phyloP scores from a whole-genome alignment of 345 rosid genomes.

The Salix brachista region DNA sequence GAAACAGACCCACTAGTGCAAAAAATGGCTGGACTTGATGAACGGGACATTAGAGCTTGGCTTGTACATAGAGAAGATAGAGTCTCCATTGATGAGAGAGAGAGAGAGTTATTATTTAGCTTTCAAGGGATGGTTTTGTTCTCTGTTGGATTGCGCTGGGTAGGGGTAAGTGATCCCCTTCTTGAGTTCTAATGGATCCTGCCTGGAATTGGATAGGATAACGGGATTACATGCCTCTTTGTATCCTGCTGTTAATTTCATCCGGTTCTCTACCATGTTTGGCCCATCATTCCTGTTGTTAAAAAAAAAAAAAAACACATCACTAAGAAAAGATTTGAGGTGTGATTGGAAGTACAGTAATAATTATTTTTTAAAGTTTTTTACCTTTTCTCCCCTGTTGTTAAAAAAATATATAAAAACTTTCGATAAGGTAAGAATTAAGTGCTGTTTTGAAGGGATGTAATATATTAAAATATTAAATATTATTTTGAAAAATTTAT shows the following conservation, averaged over 20 bases:
- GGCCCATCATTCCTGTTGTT: neutral
- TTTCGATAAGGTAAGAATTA: no score
- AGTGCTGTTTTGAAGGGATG: no score
- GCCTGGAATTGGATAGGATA: neutral
- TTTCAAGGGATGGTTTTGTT: slow-evolving; percentile 1
- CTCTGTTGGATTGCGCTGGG: neutral
- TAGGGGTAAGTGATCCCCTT: neutral
- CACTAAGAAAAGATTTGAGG: no score
- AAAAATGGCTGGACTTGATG: slow-evolving; percentile 5
- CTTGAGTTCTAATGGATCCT: neutral
- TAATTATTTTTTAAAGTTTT: no score
- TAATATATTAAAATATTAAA: no score
- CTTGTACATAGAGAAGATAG: slow-evolving; percentile 3
- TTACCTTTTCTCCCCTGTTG: no score
- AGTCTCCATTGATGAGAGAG: neutral
- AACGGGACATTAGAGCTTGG: neutral
- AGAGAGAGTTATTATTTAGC: neutral
- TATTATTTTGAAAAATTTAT: no score
- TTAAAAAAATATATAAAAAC: no score
- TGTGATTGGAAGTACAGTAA: no score
- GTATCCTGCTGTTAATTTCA: neutral
- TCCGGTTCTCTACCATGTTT: neutral
- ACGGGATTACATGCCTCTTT: neutral
- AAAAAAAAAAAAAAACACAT: no score
- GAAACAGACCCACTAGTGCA: slow-evolving; percentile 14